Conservation (phyloP, 768 basidiomycete genomes). For the Amanita muscaria region DNA sequence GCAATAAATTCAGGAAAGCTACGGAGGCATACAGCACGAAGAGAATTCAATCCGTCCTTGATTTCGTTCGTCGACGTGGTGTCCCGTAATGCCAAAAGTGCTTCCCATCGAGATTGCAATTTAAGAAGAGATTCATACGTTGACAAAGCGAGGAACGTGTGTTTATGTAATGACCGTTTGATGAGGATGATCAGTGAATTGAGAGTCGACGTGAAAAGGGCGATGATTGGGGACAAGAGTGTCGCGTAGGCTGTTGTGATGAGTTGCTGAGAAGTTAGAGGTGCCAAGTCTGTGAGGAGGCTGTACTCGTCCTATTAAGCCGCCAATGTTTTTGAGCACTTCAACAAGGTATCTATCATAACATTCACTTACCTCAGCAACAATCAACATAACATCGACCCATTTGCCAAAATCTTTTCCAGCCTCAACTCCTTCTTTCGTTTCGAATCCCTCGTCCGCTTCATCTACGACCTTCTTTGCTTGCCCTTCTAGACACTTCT, state of each 20-base stretch:
- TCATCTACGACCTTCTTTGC: constrained; percentile 57
- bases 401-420: constrained; percentile 68
- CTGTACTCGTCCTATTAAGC: constrained; percentile 66
- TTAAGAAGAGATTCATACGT: constrained; percentile 51
- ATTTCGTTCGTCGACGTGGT: constrained; percentile 52
- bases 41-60: constrained; percentile 55
- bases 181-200: constrained; percentile 54
- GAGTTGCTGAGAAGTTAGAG: constrained; percentile 40
- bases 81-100: constrained; percentile 45
- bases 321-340: no score
- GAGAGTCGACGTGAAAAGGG: constrained; percentile 57
- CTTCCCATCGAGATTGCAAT: constrained; percentile 60
- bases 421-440: constrained; percentile 50
- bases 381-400: constrained; percentile 54
- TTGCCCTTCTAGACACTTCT: constrained; percentile 65
- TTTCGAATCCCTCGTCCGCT: constrained; percentile 37
- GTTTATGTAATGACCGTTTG: constrained; percentile 70
- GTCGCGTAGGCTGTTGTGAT: constrained; percentile 52
- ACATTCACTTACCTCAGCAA: constrained; percentile 64
- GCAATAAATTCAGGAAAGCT: constrained; percentile 82
- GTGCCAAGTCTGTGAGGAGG: constrained; percentile 54
- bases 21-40: constrained; percentile 63
- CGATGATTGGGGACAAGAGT: constrained; percentile 56
- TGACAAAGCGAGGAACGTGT: constrained; percentile 72
- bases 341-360: no score